Evolutionary conservation across 495 filamentous ascomycete species (phyloP).

Genomic region (Talaromyces stipitatus): DNA sequence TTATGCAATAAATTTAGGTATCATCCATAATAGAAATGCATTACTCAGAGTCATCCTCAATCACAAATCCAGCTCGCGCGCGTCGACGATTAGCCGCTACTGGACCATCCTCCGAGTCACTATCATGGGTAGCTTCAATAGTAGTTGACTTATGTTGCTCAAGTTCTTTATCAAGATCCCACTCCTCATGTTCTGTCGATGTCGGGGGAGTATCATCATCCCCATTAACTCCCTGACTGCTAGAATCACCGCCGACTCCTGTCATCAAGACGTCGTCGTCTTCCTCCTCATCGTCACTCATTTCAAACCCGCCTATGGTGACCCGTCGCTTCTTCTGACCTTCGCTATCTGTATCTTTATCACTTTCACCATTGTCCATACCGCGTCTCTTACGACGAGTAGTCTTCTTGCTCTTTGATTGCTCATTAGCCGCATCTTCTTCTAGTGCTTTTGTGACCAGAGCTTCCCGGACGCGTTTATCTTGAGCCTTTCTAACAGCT

Average conservation of each 20-base stretch:
- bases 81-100: conserved; percentile 27
- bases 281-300: conserved; percentile 19
- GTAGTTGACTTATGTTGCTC: conserved; percentile 20
- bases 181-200: conserved; percentile 23
- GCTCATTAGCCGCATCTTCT: conserved; percentile 23
- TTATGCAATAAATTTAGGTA: neutral
- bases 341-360: conserved; percentile 9
- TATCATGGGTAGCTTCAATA: conserved; percentile 7
- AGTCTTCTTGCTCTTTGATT: conserved; percentile 20
- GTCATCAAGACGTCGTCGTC: conserved; percentile 31
- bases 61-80: conserved; percentile 37
- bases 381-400: conserved; percentile 16
- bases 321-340: conserved; percentile 10
- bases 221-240: conserved; percentile 13
- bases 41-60: conserved; percentile 47
- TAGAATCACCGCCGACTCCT: conserved; percentile 16
- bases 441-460: conserved; percentile 47
- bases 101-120: conserved; percentile 24
- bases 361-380: conserved; percentile 13
- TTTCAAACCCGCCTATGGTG: conserved; percentile 17
- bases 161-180: conserved; percentile 32
- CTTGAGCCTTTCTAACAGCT: conserved; percentile 43
- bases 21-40: neutral
- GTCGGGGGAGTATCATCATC: conserved; percentile 19
- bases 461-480: conserved; percentile 38